Evolutionary conservation across 2,329 filamentous ascomycete species (phyloP), one percentile per base, ranked within the genome.

Genomic region (Coniochaeta sp.): DNA sequence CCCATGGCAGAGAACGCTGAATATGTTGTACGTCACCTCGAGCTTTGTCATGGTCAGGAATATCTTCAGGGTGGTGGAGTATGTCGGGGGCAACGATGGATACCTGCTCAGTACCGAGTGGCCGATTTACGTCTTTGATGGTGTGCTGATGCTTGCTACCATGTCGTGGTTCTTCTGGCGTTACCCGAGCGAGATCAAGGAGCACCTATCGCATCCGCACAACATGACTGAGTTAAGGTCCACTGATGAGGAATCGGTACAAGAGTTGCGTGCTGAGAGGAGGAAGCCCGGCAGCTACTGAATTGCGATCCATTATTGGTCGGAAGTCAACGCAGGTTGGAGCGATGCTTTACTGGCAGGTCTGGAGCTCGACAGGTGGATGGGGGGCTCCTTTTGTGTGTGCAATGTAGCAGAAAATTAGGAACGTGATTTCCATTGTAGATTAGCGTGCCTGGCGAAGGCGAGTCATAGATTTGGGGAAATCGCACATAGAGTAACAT

Each of bases 21-120:
- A 22, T 9, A 56, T 60, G 49, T 55, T 62, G 2, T 61, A 63
- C 54, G 35, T 30, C 30, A 49, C 50, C 12, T 56, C 50, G 18
- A 20, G 53, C 0, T 60, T 70, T n/a, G 70, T 74, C 50, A 62
- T 69, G 48, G 52, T 71, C 9, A 61, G 71, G 30, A 67, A 64
- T 38, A 51, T 70, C 18, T 69, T 69, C 50, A 60, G 71, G 24
- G 62, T 69, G 5, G 54, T 71, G 9, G 71, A 74, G 60, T 73
- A 71, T 53, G 58, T 57, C 10, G 54, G 60, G 50, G 67, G 67
- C 13, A 48, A 58, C 4, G 55, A 56, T 20, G 65, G 65, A 1
- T 64, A 63, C 31, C 49, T 63, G 12, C 48, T 67, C 28, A 47
- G 27, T 28, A 55, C 63, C 50, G 66, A 68, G 56, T 60, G 52